Evolutionary conservation across 176 grass and related monocot species (phyloP).

Genomic region (Zea luxurians): DNA sequence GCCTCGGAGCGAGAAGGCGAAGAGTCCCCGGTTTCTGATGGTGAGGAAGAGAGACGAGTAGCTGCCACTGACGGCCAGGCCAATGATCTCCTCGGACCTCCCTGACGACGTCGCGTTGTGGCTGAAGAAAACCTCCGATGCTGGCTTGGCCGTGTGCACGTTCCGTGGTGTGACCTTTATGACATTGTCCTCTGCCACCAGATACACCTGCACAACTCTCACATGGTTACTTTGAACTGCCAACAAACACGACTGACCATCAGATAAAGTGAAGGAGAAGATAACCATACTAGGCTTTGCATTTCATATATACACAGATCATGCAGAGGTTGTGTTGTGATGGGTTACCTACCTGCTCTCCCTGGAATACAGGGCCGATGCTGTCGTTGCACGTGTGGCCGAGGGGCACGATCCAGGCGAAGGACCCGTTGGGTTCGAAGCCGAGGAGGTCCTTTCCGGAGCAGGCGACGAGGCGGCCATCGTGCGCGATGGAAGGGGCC

Average conservation of each 20-base stretch:
- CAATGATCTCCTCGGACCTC: slow-evolving; percentile 63
- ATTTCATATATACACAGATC: neutral
- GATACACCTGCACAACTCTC: slow-evolving; percentile 60
- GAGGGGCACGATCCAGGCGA: slow-evolving; percentile 61
- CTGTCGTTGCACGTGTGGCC: slow-evolving; percentile 44
- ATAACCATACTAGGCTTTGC: no score
- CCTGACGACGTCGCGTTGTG: slow-evolving; percentile 39
- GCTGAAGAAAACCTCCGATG: slow-evolving; percentile 55
- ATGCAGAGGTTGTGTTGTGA: neutral
- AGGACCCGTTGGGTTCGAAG: slow-evolving; percentile 57
- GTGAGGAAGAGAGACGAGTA: slow-evolving; percentile 65
- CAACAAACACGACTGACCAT: neutral
- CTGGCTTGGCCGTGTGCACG: slow-evolving; percentile 25
- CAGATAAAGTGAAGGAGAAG: neutral
- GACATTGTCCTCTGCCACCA: slow-evolving; percentile 68
- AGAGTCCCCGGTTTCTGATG: slow-evolving; percentile 64
- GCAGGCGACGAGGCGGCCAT: slow-evolving; percentile 60
- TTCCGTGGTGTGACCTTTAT: slow-evolving; percentile 56
- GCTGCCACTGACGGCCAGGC: slow-evolving; percentile 41
- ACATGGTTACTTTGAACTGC: neutral
- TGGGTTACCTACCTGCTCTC: slow-evolving; percentile 58
- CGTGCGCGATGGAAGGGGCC: slow-evolving; percentile 49
- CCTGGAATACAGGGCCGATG: slow-evolving; percentile 43
- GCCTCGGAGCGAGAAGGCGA: slow-evolving; percentile 48
- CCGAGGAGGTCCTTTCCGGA: slow-evolving; percentile 56